Evolutionary conservation across 176 grass and related monocot species (phyloP).

Genomic region (Musa troglodytarum): DNA sequence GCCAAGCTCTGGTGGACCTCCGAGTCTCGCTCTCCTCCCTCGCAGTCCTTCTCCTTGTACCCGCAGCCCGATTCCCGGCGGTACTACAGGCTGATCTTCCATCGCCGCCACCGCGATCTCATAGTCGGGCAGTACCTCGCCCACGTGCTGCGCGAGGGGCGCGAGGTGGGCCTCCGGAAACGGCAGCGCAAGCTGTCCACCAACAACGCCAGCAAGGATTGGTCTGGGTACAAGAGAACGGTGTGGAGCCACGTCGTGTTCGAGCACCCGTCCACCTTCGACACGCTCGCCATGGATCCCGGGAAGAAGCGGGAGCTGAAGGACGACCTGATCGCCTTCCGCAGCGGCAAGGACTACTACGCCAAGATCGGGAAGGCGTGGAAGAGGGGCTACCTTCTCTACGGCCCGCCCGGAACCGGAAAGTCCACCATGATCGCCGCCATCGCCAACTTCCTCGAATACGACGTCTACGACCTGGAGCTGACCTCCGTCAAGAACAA

Average conservation of each 20-base stretch:
- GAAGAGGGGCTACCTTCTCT: conserved; percentile 27
- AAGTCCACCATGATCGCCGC: conserved; percentile 19
- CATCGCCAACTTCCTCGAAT: conserved; percentile 18
- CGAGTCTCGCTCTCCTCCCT: no score
- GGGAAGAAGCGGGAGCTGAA: conserved; percentile 32
- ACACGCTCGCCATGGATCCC: conserved; percentile 36
- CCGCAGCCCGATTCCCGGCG: background rate
- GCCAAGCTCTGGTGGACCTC: conserved; percentile 7
- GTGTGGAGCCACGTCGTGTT: conserved; percentile 31
- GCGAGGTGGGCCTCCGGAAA: conserved; percentile 14
- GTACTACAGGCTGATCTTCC: conserved; percentile 26
- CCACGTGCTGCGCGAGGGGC: conserved; percentile 26
- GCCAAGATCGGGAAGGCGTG: conserved; percentile 22
- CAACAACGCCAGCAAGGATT: conserved; percentile 9
- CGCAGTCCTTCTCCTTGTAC: background rate
- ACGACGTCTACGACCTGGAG: conserved; percentile 25
- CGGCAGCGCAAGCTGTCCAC: conserved; percentile 31
- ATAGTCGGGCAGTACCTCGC: conserved; percentile 29
- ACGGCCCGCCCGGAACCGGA: conserved; percentile 22
- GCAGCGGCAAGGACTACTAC: conserved; percentile 19
- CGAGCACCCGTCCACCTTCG: conserved; percentile 39
- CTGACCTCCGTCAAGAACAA: conserved; percentile 23
- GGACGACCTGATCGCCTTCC: conserved; percentile 38
- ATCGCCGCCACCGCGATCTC: conserved; percentile 29
- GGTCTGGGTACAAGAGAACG: background rate